phyloP scores from a whole-genome alignment of 1,284 basidiomycete genomes.

The Termitomyces sp. region DNA sequence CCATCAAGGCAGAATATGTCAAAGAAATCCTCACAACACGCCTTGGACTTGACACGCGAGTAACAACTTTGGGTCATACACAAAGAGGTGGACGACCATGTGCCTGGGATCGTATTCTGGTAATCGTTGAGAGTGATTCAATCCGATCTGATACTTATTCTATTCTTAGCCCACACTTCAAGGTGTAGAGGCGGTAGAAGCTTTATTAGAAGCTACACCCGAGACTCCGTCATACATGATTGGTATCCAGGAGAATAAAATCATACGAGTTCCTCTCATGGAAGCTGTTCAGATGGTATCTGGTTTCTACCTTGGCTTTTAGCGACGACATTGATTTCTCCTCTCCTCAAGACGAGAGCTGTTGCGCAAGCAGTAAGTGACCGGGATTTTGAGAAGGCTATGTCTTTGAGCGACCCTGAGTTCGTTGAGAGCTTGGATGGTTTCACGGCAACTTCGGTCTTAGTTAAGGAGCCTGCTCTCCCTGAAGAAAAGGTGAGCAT shows the following conservation, averaged over 20 bases:
- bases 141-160: not conserved
- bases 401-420: constrained; percentile 88
- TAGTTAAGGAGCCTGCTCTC: constrained; percentile 57
- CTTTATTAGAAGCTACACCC: constrained; percentile 82
- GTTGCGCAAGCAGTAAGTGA: constrained; percentile 81
- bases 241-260: constrained; percentile 93
- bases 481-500: constrained; percentile 55
- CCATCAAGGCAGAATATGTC: constrained; percentile 87
- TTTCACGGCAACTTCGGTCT: constrained; percentile 69
- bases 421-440: constrained; percentile 85
- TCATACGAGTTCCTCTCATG: constrained; percentile 86
- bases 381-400: constrained; percentile 85
- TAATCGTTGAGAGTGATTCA: constrained; percentile 23
- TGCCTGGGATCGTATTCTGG: constrained; percentile 89
- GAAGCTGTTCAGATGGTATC: constrained; percentile 85
- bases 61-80: constrained; percentile 97
- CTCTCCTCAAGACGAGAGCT: constrained; percentile 65
- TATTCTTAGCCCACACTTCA: constrained; percentile 75
- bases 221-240: constrained; percentile 97
- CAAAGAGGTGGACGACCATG: constrained; percentile 94
- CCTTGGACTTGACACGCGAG: constrained; percentile 90
- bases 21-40: constrained; percentile 85
- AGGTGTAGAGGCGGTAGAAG: constrained; percentile 90
- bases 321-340: not conserved
- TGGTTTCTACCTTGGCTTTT: constrained; percentile 3